These are phyloP conservation scores for Exophiala aquamarina DNA, from an alignment of 2,329 filamentous ascomycete species.

Conservation along the genomic window DNA sequence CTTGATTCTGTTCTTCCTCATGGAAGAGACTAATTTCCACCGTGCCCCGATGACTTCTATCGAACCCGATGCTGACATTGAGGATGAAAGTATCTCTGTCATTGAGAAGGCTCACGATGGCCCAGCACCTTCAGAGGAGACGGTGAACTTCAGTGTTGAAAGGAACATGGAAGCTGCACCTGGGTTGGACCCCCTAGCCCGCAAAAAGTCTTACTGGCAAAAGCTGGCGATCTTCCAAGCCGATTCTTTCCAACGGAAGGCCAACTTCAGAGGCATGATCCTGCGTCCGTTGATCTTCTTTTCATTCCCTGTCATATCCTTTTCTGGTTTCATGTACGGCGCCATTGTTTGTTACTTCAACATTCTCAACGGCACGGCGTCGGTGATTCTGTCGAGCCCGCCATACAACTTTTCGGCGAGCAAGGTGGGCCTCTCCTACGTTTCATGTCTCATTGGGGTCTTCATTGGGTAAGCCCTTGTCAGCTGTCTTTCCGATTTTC, in stretches of 20 bases:
- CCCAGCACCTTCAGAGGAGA: neutral
- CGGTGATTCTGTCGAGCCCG: constrained; percentile 35
- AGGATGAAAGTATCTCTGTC: neutral
- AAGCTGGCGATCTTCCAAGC: constrained; percentile 14
- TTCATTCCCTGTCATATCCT: constrained; percentile 39
- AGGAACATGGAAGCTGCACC: too few relatives aligned
- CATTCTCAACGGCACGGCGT: constrained; percentile 43
- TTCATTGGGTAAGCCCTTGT: constrained; percentile 14
- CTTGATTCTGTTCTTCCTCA: constrained; percentile 16
- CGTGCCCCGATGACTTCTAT: neutral
- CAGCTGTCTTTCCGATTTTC: neutral
- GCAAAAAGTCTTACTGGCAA: constrained; percentile 10
- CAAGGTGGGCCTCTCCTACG: constrained; percentile 40
- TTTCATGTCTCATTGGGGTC: constrained; percentile 29
- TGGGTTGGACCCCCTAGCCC: too few relatives aligned
- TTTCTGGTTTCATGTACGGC: constrained; percentile 42
- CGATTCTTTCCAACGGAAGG: constrained; percentile 9
- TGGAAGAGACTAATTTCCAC: constrained; percentile 23
- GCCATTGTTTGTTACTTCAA: constrained; percentile 42
- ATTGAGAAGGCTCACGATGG: neutral
- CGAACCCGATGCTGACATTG: constrained; percentile 5
- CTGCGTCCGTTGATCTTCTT: constrained; percentile 25
- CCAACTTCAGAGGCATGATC: constrained; percentile 12
- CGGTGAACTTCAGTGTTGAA: neutral
- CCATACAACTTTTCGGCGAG: constrained; percentile 39